phyloP scores from a whole-genome alignment of 2,329 filamentous ascomycete species.

The Thermoascus crustaceus region DNA sequence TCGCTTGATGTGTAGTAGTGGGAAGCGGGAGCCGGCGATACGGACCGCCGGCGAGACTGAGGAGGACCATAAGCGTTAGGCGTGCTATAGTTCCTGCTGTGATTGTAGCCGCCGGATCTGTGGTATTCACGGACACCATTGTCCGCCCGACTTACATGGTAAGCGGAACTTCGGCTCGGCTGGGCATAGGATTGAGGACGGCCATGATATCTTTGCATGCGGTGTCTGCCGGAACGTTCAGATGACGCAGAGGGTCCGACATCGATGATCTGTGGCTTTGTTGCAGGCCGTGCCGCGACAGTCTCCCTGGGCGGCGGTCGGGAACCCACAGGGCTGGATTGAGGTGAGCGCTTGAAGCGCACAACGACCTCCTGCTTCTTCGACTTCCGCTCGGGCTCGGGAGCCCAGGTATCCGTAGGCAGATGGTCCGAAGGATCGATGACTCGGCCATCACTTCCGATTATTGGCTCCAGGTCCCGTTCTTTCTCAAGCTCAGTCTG shows the following conservation, averaged over 20 bases:
- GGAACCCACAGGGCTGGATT: slow-evolving; percentile 14
- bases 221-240: slow-evolving; percentile 9
- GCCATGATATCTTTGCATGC: slow-evolving; percentile 9
- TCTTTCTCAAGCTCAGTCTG: slow-evolving; percentile 30
- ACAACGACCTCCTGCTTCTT: slow-evolving; percentile 42
- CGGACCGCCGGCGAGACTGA: slow-evolving; percentile 19
- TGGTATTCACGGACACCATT: slow-evolving; percentile 14
- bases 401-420: slow-evolving; percentile 57
- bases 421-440: slow-evolving; percentile 61
- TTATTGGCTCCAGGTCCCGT: slow-evolving; percentile 49
- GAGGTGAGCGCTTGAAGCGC: slow-evolving; percentile 35
- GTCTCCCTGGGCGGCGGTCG: slow-evolving; percentile 13
- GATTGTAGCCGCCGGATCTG: slow-evolving; percentile 12
- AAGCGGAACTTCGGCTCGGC: slow-evolving; percentile 7
- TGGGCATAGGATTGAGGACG: slow-evolving; percentile 10
- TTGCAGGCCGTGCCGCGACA: slow-evolving; percentile 11
- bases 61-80: slow-evolving; percentile 17
- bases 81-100: slow-evolving; percentile 17
- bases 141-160: slow-evolving; percentile 16
- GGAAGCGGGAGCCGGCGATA: slow-evolving; percentile 21
- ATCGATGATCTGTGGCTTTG: slow-evolving; percentile 23
- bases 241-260: slow-evolving; percentile 18
- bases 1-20: slow-evolving; percentile 23
- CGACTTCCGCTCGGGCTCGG: slow-evolving; percentile 54
- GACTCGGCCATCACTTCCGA: slow-evolving; percentile 55